phyloP scores from a whole-genome alignment of 169 alveolate genomes.

The Eimeria mitis region DNA sequence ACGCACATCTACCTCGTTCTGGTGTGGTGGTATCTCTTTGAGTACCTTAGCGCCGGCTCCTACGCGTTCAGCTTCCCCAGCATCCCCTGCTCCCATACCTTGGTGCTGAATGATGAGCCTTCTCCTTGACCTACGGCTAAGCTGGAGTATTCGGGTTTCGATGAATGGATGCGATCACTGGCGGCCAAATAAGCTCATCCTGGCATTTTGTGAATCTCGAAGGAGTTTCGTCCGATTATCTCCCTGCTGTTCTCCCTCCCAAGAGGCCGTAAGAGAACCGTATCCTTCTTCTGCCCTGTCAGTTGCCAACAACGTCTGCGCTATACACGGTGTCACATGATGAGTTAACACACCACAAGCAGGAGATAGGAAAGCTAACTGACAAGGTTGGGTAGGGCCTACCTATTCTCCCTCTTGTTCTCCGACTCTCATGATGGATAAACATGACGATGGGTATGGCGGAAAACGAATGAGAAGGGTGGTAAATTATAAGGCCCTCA shows the following conservation, averaged over 20 bases:
- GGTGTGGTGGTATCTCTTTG: too few species aligned
- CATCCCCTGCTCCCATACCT: too few species aligned
- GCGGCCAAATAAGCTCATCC: too few species aligned
- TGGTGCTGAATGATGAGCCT: too few species aligned
- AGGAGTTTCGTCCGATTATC: too few species aligned
- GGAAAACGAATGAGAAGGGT: neutral
- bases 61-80: too few species aligned
- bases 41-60: too few species aligned
- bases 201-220: too few species aligned
- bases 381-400: neutral
- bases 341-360: neutral
- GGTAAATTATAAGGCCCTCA: neutral
- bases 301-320: neutral
- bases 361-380: neutral
- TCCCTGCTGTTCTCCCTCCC: neutral
- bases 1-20: too few species aligned
- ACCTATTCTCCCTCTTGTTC: neutral
- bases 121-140: too few species aligned
- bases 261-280: neutral
- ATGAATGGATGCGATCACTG: too few species aligned
- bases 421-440: neutral
- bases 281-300: neutral
- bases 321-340: neutral
- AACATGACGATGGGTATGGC: neutral
- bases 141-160: too few species aligned